Base-by-base conservation (phyloP, 1,139 yeast species). In the Sugiyamaella japonica region DNA sequence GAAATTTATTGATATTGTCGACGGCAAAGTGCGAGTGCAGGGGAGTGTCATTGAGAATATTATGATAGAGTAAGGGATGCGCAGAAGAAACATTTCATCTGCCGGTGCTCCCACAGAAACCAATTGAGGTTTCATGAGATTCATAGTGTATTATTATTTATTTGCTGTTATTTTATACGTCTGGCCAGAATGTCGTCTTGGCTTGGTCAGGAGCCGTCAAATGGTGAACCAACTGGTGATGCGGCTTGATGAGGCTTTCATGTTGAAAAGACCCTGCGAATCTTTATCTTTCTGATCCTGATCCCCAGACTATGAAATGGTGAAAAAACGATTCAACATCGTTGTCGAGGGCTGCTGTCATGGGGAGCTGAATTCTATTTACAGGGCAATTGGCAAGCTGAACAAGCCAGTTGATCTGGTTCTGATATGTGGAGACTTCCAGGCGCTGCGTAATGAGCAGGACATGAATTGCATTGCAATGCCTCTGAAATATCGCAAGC, bases 291-390 rank as follows among this genome's bases (percentile, higher is more conserved):
- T 20, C 25, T 20, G 25, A 6, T 6, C 25, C 25, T 20, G 25
- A 20, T 20, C 6, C 25, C 25, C 17, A 7, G 12, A 32, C 17
- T 23, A 7, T 29, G 12, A 23, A 34, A 39, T 40, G 44, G 32
- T 36, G 3, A 48, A 32, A 13, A 48, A 48, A 23, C 7, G 6
- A 2, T 38, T 59, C 50, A 66, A 63, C 25, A 55, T 90, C 12
- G 96, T 95, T 5, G 78, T 90, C 0, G 93, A 89, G 65, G 99
- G 99, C 16, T 93, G 99, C 68, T 85, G 96, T 60, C 99, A 93
- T 69, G 98, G 99, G 1, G 84, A 83, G 58, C 77, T 93, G 41
- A 73, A 83, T 59, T 64, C 67, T 9, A 85, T 91, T 2, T 91
- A 90, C 65, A 56, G 64, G 4, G 56, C 67, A 2, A 70, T 80